Conservation (phyloP, 495 filamentous ascomycete genomes). For the Penicillium egyptiacum region DNA sequence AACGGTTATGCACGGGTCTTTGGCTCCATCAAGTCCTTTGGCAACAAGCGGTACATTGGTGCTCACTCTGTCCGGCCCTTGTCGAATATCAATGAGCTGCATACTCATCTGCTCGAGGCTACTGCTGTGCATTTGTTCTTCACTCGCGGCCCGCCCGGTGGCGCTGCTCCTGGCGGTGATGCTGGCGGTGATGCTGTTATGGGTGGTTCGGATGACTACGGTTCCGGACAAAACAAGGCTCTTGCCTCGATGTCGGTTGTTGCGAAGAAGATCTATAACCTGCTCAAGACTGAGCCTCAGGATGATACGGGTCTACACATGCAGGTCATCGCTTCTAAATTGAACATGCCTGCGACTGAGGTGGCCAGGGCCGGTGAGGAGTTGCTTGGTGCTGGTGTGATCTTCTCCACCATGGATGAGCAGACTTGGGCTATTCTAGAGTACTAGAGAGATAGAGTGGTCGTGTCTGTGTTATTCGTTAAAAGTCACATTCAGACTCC, state of each 20-base stretch:
- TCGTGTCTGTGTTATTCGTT: slow-evolving; percentile 4
- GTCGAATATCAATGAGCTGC: slow-evolving; percentile 85
- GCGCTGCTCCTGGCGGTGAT: slow-evolving; percentile 27
- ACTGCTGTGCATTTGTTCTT: slow-evolving; percentile 83
- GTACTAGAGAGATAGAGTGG: slow-evolving; percentile 35
- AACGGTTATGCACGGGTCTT: slow-evolving; percentile 80
- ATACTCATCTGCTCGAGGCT: slow-evolving; percentile 85
- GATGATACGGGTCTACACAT: slow-evolving; percentile 79
- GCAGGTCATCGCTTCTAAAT: slow-evolving; percentile 65
- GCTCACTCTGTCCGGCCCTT: slow-evolving; percentile 79
- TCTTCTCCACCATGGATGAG: slow-evolving; percentile 92
- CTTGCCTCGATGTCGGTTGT: slow-evolving; percentile 52
- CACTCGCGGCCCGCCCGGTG: slow-evolving; percentile 67
- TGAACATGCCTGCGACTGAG: slow-evolving; percentile 62
- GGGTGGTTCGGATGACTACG: slow-evolving; percentile 42
- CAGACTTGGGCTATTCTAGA: slow-evolving; percentile 73
- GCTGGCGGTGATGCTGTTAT: slow-evolving; percentile 38
- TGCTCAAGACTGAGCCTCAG: slow-evolving; percentile 61
- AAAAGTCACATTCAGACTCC: slow-evolving; percentile 15
- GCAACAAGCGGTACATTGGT: slow-evolving; percentile 74
- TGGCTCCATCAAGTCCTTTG: slow-evolving; percentile 75
- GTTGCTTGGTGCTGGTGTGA: slow-evolving; percentile 65
- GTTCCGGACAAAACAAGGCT: slow-evolving; percentile 24
- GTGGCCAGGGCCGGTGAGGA: slow-evolving; percentile 77
- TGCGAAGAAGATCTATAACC: slow-evolving; percentile 67